Evolutionary conservation across 805 yeast species (phyloP), one percentile per base, ranked within the genome.

Genomic region (Alloascoidea hylecoeti): DNA sequence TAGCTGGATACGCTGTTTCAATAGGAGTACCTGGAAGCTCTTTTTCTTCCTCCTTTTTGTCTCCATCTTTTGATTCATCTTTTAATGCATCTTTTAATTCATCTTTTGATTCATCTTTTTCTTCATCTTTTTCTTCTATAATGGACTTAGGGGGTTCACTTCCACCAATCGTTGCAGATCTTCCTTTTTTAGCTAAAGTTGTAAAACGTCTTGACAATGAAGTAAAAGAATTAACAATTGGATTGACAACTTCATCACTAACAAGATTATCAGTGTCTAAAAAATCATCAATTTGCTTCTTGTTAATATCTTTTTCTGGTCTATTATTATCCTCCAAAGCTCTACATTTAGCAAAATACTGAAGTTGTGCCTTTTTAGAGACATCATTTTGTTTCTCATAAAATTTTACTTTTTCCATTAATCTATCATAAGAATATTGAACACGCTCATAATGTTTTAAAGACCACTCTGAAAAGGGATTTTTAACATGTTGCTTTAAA

Each of bases 271-370:
- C n/a, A n/a, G n/a, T n/a, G n/a, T n/a, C n/a, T n/a, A n/a, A n/a
- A n/a, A n/a, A n/a, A n/a, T n/a, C n/a, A n/a, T n/a, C n/a, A n/a
- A n/a, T n/a, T n/a, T n/a, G n/a, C n/a, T n/a, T n/a, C n/a, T n/a
- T n/a, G n/a, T n/a, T n/a, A n/a, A n/a, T n/a, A n/a, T n/a, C n/a
- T 23, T 9, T 23, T n/a, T 23, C 30, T n/a, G 30, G 30, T n/a
- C 30, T 23, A n/a, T 23, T 23, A n/a, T 23, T 23, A 23, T 23
- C 30, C 30, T 23, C 30, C 9, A 23, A 23, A 23, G 30, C 30
- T n/a, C 30, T 9, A 23, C 30, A 23, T n/a, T 23, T 23, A 9
- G 30, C 9, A 23, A 23, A 23, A 23, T 23, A 23, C 30, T 9
- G 13, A 9, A 9, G 13, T 23, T 23, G 9, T 23, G 30, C 9